A percentile compares a stretch with the other conserved stretches of the same genome.
phyloP scores from a whole-genome alignment of 805 yeast species.

The Starmera pachycereana region DNA sequence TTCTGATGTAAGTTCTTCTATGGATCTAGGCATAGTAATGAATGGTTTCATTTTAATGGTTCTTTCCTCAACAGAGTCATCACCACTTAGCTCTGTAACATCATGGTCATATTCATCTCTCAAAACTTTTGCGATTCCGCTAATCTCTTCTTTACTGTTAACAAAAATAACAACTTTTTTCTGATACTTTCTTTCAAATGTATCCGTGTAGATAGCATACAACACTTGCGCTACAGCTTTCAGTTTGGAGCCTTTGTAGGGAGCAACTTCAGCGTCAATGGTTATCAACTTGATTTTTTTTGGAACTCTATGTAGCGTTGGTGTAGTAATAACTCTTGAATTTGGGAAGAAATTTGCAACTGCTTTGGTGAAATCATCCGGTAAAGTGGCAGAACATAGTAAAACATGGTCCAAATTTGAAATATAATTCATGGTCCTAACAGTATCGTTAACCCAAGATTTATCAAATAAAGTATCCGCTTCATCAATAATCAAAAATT shows the following conservation, averaged over 20 bases:
- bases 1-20: constrained; percentile 20
- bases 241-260: constrained; percentile 75
- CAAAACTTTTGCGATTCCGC: constrained; percentile 45
- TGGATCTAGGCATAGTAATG: constrained; percentile 43
- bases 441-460: constrained; percentile 63
- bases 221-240: constrained; percentile 84
- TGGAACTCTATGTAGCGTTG: constrained; percentile 80
- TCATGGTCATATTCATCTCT: constrained; percentile 41
- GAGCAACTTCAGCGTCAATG: constrained; percentile 66
- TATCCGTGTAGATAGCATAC: constrained; percentile 77
- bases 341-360: constrained; percentile 53
- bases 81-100: constrained; percentile 58
- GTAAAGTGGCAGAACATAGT: constrained; percentile 86
- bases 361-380: constrained; percentile 60
- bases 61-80: constrained; percentile 53
- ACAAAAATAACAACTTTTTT: constrained; percentile 82
- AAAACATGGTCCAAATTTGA: constrained; percentile 52
- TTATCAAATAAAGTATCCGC: constrained; percentile 88
- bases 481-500: constrained; percentile 73
- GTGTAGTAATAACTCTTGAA: constrained; percentile 60
- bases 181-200: constrained; percentile 63
- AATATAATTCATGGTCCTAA: constrained; percentile 38
- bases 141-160: constrained; percentile 59
- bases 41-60: constrained; percentile 47
- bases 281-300: constrained; percentile 59